A percentile compares a stretch with the other conserved stretches of the same genome.
These are phyloP conservation scores for Inonotus obliquus DNA, from an alignment of 1,284 basidiomycete genomes.

Conservation along the genomic window DNA sequence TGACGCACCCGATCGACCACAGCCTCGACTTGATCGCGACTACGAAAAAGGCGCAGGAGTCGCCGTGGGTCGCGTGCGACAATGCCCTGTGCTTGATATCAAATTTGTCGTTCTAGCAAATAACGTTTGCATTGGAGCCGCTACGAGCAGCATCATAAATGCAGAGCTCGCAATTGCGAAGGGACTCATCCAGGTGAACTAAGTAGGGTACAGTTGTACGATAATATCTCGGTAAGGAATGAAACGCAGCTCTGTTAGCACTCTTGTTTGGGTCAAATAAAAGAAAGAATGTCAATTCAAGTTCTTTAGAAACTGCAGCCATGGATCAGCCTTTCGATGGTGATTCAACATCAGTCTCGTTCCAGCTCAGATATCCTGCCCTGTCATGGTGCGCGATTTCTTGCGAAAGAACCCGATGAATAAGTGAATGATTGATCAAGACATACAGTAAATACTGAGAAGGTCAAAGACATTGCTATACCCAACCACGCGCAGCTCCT, in stretches of 20 bases:
- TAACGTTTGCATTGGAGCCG: constrained; percentile 95
- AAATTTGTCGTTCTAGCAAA: constrained; percentile 95
- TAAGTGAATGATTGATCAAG: too few species aligned
- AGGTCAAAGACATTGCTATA: constrained; percentile 3
- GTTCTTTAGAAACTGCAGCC: too few species aligned
- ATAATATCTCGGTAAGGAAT: constrained; percentile 2
- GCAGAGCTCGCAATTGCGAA: constrained; percentile 91
- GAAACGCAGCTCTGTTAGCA: background rate
- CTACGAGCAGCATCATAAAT: constrained; percentile 97
- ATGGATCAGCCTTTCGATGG: too few species aligned
- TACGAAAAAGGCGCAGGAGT: constrained; percentile 92
- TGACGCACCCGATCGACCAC: constrained; percentile 90
- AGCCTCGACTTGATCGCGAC: constrained; percentile 90
- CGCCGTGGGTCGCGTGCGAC: constrained; percentile 85
- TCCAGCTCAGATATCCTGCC: too few species aligned
- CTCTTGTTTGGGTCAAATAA: background rate
- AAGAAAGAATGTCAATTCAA: constrained; percentile 1
- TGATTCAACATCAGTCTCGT: too few species aligned
- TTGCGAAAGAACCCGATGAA: too few species aligned
- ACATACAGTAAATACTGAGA: background rate
- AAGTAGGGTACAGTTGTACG: constrained; percentile 5
- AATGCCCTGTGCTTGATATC: constrained; percentile 90
- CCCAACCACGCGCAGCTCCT: constrained; percentile 67
- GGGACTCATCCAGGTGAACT: constrained; percentile 42
- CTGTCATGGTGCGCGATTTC: background rate